Evolutionary conservation across 768 basidiomycete genomes (phyloP), one percentile per base, ranked within the genome.

Genomic region (Steccherinum ochraceum): DNA sequence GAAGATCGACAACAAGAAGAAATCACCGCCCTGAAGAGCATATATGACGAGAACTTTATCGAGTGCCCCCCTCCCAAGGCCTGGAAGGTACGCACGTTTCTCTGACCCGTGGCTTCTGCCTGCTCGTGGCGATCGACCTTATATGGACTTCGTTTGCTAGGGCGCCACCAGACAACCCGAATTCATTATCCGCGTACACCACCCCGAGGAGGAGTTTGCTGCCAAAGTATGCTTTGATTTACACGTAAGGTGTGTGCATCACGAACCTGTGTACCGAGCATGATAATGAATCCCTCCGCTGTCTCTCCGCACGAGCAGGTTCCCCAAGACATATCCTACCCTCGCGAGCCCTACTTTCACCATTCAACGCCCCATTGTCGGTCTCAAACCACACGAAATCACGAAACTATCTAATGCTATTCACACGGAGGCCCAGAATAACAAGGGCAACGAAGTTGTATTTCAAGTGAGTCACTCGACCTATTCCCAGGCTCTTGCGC

Each of bases 271-370:
- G 10, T 23, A 24, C n/a, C n/a, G 19, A 11, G 19, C 3, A 24
- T 39, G 21, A 12, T 20, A 16, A 25, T n/a, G 35, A 30, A 43
- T 48, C 27, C 26, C 35, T 39, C 11, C 35, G 35, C 35, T n/a
- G 11, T 39, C 11, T 39, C 11, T 39, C n/a, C 42, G 46, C 26
- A 30, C 46, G 2, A 2, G 10, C 54, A 90, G 87, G 64, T 81
- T 91, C 52, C 87, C 89, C 2, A 88, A 83, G 66, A 89, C 87
- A 48, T 92, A 92, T 61, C 89, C 89, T n/a, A 69, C 70, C 3
- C 76, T 85, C 48, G 82, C 86, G 23, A 77, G 73, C 40, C 84
- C 89, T 5, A 77, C 73, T 1, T 86, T 92, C 56, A 72, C 77
- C 5, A 76, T 89, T 39, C 78, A 84, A 63, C 84, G 79, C 58